Percentiles rank a stretch among this genome's conserved stretches.
phyloP scores from a whole-genome alignment of 2,329 filamentous ascomycete genomes.

The Didymella segeticola region DNA sequence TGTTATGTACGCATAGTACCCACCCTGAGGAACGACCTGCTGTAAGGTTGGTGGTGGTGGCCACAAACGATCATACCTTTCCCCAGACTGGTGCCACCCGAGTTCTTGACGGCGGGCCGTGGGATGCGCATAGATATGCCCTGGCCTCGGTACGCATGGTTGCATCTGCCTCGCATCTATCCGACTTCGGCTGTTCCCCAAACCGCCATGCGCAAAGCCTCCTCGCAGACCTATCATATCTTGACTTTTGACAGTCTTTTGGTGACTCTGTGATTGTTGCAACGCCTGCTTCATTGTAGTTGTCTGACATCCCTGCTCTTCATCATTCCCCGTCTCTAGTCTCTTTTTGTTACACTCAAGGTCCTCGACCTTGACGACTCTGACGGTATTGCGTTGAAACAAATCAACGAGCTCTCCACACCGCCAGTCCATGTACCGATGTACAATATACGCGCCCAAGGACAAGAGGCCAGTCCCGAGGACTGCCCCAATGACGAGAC shows the following conservation, averaged over 20 bases:
- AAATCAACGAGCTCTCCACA: not conserved
- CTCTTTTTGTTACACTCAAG: not conserved
- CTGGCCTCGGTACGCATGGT: not conserved
- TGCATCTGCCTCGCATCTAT: not conserved
- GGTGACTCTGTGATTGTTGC: not conserved
- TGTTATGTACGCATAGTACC: not conserved
- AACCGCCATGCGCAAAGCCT: not conserved
- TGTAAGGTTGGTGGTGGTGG: not conserved
- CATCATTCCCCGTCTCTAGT: not conserved
- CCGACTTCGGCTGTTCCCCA: not conserved
- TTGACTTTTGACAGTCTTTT: no score
- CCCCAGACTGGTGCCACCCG: not conserved
- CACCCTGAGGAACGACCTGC: not conserved
- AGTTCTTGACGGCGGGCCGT: not conserved
- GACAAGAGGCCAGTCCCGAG: not conserved
- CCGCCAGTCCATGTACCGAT: not conserved
- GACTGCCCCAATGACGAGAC: not conserved
- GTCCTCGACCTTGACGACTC: not conserved
- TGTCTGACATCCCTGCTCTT: not conserved
- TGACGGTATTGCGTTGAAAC: not conserved
- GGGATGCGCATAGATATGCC: not conserved
- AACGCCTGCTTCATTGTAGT: not conserved
- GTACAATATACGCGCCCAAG: not conserved
- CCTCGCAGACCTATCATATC: not conserved
- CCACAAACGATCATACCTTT: not conserved